phyloP scores from a whole-genome alignment of 1,284 basidiomycete species.

The Cutaneotrichosporon sp. region DNA sequence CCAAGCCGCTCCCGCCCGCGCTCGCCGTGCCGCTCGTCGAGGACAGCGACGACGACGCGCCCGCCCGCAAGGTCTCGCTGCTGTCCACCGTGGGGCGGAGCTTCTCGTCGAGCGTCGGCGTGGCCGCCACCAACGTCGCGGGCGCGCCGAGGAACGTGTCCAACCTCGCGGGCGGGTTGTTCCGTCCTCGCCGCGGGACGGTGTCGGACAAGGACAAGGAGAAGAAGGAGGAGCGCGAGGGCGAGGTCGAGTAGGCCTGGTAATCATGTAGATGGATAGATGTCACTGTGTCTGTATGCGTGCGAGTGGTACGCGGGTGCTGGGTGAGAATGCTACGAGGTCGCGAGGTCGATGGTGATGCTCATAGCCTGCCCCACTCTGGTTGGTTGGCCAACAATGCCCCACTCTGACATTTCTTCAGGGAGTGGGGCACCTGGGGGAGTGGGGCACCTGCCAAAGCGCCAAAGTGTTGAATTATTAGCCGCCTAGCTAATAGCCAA shows the following conservation, averaged over 20 bases:
- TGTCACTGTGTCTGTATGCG: not conserved
- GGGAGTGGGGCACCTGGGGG: too few species aligned
- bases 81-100: conserved; percentile 33
- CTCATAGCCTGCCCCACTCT: too few species aligned
- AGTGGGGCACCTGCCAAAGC: too few species aligned
- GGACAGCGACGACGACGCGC: conserved; percentile 16
- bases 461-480: too few species aligned
- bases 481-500: too few species aligned
- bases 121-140: conserved; percentile 33
- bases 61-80: conserved; percentile 7
- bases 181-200: conserved; percentile 13
- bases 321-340: too few species aligned
- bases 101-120: conserved; percentile 39
- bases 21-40: conserved; percentile 4
- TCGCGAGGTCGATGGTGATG: too few species aligned
- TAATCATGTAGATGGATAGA: not conserved
- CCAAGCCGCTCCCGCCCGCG: not conserved
- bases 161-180: conserved; percentile 23
- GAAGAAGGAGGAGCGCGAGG: not conserved
- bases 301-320: too few species aligned
- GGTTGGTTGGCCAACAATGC: too few species aligned
- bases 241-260: not conserved
- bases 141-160: conserved; percentile 34
- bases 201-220: not conserved
- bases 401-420: too few species aligned